phyloP scores from a whole-genome alignment of 2,329 filamentous ascomycete species.

The Aspergillus neoniger region DNA sequence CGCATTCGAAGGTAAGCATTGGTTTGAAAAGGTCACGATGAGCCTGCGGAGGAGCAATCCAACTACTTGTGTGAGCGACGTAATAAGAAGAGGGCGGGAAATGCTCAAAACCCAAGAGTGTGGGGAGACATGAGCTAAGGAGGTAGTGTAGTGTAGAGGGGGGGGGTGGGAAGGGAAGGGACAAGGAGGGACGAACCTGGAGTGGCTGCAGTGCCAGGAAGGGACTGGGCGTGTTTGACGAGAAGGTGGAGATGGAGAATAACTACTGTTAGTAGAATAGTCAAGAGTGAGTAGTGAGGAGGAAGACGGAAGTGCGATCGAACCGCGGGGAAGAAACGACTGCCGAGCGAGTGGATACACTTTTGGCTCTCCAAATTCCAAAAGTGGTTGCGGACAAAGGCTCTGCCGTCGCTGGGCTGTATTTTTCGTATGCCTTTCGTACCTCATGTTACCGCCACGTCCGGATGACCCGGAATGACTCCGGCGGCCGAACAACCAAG shows the following conservation, averaged over 20 bases:
- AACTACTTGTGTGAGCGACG: background rate
- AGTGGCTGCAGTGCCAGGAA: background rate
- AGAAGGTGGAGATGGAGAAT: background rate
- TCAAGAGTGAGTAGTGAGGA: background rate
- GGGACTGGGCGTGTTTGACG: background rate
- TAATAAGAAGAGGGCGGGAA: background rate
- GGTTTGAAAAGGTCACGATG: background rate
- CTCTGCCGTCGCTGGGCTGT: slow-evolving; percentile 17
- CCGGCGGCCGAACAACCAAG: background rate
- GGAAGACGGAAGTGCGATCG: background rate
- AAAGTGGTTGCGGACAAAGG: slow-evolving; percentile 17
- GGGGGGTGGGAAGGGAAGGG: background rate
- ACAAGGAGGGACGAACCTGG: background rate
- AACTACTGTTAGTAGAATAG: background rate
- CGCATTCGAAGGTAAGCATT: background rate
- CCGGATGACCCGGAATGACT: background rate
- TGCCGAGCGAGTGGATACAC: background rate
- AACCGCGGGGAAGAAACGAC: slow-evolving; percentile 18
- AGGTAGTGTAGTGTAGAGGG: too few species aligned
- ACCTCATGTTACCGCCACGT: background rate
- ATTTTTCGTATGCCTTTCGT: slow-evolving; percentile 3
- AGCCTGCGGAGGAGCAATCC: background rate
- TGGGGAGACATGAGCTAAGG: too few species aligned
- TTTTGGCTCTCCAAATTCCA: too few species aligned
- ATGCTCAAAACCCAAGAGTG: background rate